These are phyloP conservation scores for Stylonectria norvegica DNA, from an alignment of 2,329 filamentous ascomycete genomes.

Conservation along the genomic window DNA sequence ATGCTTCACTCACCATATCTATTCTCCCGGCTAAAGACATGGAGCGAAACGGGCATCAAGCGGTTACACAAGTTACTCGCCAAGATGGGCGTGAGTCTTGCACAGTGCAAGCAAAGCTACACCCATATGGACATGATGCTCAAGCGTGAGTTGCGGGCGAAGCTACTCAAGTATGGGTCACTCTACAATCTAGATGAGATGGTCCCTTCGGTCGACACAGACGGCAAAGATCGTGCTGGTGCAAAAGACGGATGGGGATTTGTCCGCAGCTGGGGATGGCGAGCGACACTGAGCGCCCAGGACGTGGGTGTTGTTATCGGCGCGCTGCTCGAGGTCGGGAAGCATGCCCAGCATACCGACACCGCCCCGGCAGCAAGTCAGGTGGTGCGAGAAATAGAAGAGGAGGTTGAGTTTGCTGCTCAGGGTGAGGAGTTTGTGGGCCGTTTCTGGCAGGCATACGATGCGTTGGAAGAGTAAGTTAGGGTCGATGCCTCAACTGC, in stretches of 20 bases:
- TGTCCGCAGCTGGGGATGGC: slow-evolving; percentile 96
- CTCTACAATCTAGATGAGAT: slow-evolving; percentile 92
- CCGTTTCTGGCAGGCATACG: slow-evolving; percentile 70
- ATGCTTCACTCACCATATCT: slow-evolving; percentile 98
- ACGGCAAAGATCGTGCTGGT: slow-evolving; percentile 64
- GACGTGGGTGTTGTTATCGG: slow-evolving; percentile 93
- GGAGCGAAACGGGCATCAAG: slow-evolving; percentile 86
- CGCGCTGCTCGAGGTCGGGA: slow-evolving; percentile 88
- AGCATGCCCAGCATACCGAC: slow-evolving; percentile 40
- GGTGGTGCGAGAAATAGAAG: slow-evolving; percentile 40
- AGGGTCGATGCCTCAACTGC: no score
- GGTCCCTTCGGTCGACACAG: slow-evolving; percentile 73
- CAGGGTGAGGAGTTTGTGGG: slow-evolving; percentile 63
- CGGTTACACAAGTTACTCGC: slow-evolving; percentile 89
- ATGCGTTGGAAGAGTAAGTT: slow-evolving; percentile 65
- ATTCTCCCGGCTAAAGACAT: slow-evolving; percentile 86
- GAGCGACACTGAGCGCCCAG: slow-evolving; percentile 86
- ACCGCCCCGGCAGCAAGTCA: slow-evolving; percentile 31
- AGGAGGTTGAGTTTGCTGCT: slow-evolving; percentile 46
- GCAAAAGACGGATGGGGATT: slow-evolving; percentile 95
- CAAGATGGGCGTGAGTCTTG: slow-evolving; percentile 95
- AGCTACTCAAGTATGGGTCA: slow-evolving; percentile 86
- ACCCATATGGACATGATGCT: slow-evolving; percentile 98
- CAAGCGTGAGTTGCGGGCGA: slow-evolving; percentile 79
- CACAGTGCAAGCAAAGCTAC: slow-evolving; percentile 92